phyloP scores from a whole-genome alignment of 176 grass and related monocot species.

The Aegilops sharonensis region DNA sequence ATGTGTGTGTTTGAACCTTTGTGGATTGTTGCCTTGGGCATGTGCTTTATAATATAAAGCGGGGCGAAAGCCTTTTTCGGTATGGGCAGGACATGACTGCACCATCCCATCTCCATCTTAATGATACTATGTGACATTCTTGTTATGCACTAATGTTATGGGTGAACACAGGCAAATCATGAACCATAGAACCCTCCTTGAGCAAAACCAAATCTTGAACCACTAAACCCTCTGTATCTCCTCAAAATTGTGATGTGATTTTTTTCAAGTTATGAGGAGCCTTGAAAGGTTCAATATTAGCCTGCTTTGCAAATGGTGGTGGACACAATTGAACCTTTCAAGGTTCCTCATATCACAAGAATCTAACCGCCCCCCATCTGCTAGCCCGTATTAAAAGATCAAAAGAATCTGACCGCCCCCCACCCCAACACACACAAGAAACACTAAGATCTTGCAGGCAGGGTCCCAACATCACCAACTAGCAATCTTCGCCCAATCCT shows the following conservation, averaged over 20 bases:
- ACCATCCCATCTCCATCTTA: not conserved
- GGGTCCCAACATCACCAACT: not conserved
- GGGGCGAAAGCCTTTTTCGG: no score
- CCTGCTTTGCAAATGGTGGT: no score
- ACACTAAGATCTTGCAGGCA: not conserved
- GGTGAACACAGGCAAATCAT: not conserved
- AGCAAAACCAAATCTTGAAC: slow-evolving; percentile 2
- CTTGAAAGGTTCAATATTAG: no score
- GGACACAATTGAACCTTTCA: no score
- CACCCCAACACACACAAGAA: not conserved
- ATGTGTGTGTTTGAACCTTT: no score
- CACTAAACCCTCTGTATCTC: not conserved
- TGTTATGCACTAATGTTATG: not conserved
- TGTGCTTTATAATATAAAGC: no score
- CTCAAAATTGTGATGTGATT: not conserved
- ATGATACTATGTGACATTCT: not conserved
- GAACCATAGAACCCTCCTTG: not conserved
- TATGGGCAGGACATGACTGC: not conserved
- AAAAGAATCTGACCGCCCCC: not conserved
- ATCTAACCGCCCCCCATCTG: no score
- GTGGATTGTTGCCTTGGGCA: no score
- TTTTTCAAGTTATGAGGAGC: no score
- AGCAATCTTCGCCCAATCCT: not conserved
- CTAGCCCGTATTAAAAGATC: not conserved
- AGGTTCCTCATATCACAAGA: no score